phyloP scores from a whole-genome alignment of 306 rosid genomes.

The Inga oerstediana region DNA sequence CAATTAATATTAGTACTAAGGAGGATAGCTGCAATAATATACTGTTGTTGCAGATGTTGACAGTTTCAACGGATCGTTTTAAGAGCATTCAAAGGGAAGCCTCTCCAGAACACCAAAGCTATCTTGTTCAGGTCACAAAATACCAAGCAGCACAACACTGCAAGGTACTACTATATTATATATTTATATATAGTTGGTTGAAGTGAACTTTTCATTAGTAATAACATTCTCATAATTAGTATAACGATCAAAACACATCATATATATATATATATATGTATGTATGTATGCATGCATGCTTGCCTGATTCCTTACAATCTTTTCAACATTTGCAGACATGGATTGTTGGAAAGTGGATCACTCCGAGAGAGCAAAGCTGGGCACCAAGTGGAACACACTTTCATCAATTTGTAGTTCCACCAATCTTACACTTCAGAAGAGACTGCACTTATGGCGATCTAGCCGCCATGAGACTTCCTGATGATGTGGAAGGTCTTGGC shows the following conservation, averaged over 20 bases:
- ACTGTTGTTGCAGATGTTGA: slow-evolving; percentile 67
- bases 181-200: not conserved
- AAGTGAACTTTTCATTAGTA: not conserved
- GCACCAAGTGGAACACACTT: slow-evolving; percentile 85
- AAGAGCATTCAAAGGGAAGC: slow-evolving; percentile 78
- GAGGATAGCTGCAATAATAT: not conserved
- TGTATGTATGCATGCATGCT: not conserved
- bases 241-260: not conserved
- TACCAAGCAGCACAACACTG: slow-evolving; percentile 85
- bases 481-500: slow-evolving; percentile 79
- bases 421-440: slow-evolving; percentile 72
- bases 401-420: slow-evolving; percentile 93
- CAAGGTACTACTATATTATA: slow-evolving; percentile 46
- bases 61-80: slow-evolving; percentile 75
- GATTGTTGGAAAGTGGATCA: slow-evolving; percentile 98
- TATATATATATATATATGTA: too few species aligned
- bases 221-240: not conserved
- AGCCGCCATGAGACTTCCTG: slow-evolving; percentile 86
- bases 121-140: slow-evolving; percentile 84
- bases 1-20: not conserved
- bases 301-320: not conserved
- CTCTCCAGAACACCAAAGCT: slow-evolving; percentile 63
- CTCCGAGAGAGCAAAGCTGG: slow-evolving; percentile 83
- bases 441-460: slow-evolving; percentile 88
- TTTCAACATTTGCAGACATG: slow-evolving; percentile 56